Base-by-base conservation (phyloP, 306 rosid species). In the Psophocarpus tetragonolobus region DNA sequence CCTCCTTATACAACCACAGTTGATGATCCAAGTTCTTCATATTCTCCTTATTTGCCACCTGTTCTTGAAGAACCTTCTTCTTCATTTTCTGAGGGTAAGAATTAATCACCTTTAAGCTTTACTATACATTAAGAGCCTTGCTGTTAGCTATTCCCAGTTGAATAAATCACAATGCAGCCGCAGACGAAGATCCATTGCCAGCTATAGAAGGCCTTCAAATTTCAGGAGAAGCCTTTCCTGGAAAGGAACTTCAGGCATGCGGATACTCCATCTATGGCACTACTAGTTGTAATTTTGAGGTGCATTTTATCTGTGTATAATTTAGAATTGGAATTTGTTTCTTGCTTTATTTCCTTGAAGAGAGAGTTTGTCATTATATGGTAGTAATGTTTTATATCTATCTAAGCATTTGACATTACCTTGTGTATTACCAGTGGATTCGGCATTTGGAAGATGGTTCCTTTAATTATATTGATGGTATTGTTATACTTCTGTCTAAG, bases 51-150 rank as follows among this genome's bases (percentile, higher is more conserved):
- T 84, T 85, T 94, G 73, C 80, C 97, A 18, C 91, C 97, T 15
- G 97, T 94, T 71, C 91, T 92, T 45, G 98, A 92, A 84, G 97
- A 95, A 76, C 97, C 97, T 74, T 92, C 97, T 71, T 91, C 98
- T 58, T 92, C 98, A 58, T 90, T 90, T 92, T 94, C 98, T 24
- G 97, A 94, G 86, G 97, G 98, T 88, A 77, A 68, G 63, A 23
- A 39, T 70, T 75, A 47, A 71, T 74, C n/a, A 6, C 32, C 12
- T 54, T 73, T 81, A n/a, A 66, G 36, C 53, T 77, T 57, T 48
- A 24, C 65, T 42, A 30, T 72, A 47, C 57, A 27, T 61, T 60
- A 29, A 42, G 36, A 54, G 51, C 50, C 67, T 39, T 58, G 60
- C 54, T 38, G 29, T 69, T 69, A 69, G 70, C 58, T 41, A 65